Evolutionary conservation across 2,329 filamentous ascomycete genomes (phyloP).

Genomic region (Teratosphaeria zuluensis): DNA sequence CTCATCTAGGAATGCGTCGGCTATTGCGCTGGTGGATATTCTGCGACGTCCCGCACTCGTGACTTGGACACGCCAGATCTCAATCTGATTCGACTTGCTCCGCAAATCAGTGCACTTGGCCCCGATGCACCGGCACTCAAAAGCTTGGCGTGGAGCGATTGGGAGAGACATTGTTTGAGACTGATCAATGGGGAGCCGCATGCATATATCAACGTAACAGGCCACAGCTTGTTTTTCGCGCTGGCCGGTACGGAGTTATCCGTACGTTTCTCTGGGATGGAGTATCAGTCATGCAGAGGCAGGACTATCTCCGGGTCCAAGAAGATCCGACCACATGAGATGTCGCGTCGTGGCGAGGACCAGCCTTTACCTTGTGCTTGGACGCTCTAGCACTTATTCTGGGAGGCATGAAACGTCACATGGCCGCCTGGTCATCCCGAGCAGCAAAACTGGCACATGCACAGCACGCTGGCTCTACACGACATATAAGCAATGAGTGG

Average conservation of each 20-base stretch:
- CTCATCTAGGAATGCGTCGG: too few species aligned
- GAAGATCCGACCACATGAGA: neutral
- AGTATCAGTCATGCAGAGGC: too few species aligned
- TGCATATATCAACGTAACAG: neutral
- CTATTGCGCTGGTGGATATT: neutral
- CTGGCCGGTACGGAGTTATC: neutral
- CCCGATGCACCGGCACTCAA: neutral
- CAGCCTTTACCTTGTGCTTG: neutral
- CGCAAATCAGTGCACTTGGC: neutral
- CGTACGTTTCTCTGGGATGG: too few species aligned
- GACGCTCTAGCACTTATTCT: neutral
- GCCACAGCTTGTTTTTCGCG: neutral
- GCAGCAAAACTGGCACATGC: neutral
- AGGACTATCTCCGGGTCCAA: too few species aligned
- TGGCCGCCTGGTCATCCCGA: neutral
- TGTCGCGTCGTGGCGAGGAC: neutral
- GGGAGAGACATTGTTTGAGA: neutral
- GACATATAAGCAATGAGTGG: neutral
- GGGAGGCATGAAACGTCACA: neutral
- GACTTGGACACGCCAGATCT: neutral
- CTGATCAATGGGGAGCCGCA: neutral
- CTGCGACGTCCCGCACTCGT: neutral
- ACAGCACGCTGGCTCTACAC: neutral
- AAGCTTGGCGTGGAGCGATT: neutral
- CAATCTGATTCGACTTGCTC: neutral